Conservation (phyloP, 768 basidiomycete species). For the Panaeolus cyanescens region DNA sequence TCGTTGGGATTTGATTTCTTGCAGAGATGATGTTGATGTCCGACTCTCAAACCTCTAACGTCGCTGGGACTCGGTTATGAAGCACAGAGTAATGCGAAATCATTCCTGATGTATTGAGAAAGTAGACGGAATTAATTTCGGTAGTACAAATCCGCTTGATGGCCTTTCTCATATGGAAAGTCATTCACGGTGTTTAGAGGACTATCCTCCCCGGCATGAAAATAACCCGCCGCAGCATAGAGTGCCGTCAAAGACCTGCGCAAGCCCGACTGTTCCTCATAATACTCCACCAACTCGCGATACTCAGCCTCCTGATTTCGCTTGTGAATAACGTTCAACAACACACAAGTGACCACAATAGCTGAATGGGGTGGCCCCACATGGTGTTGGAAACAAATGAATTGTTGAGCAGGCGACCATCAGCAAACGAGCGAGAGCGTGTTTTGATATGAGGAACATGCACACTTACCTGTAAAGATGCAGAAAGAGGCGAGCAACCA, state of each 20-base stretch:
- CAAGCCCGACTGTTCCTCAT: slow-evolving; percentile 47
- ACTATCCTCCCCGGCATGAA: neutral
- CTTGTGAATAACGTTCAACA: slow-evolving; percentile 42
- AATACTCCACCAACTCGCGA: slow-evolving; percentile 48
- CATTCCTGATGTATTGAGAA: neutral
- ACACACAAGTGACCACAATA: slow-evolving; percentile 35
- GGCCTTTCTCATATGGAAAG: neutral
- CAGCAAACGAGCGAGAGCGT: neutral
- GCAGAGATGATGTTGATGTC: too few species aligned
- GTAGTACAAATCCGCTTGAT: neutral
- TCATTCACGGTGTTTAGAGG: neutral
- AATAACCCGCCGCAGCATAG: neutral
- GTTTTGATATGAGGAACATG: neutral
- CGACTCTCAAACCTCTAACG: too few species aligned
- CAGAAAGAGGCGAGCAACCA: slow-evolving; percentile 37
- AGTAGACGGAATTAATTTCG: neutral
- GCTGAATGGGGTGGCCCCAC: slow-evolving; percentile 22
- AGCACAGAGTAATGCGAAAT: too few species aligned
- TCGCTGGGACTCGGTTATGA: too few species aligned
- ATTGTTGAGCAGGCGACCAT: neutral
- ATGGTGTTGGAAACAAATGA: neutral
- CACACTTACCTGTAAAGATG: slow-evolving; percentile 38
- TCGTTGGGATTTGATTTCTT: too few species aligned
- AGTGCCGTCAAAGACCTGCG: slow-evolving; percentile 1
- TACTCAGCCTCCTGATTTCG: slow-evolving; percentile 38